Base-by-base conservation (phyloP, 768 basidiomycete genomes). In the Sporobolomyces phaffii region DNA sequence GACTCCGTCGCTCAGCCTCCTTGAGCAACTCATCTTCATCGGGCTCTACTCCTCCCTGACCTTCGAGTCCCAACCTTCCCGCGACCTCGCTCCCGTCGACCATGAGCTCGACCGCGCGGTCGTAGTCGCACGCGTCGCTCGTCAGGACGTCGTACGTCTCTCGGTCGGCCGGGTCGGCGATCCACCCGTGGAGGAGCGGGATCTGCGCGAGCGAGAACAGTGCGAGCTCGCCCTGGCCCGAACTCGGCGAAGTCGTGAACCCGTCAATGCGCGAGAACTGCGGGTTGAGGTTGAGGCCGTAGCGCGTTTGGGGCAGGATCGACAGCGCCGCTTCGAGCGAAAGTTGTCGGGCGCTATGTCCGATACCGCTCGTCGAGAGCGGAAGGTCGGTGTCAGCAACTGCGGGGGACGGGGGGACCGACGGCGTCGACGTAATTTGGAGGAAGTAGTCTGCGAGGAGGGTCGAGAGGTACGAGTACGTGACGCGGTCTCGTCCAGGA, bases 281-380 rank as follows among this genome's bases (percentile, higher is more conserved):
- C 1, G 91, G 90, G 73, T 96, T 91, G 49, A 96, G 80, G 75
- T 92, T 88, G 81, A 96, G 88, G 17, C 92, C 92, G 81, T 84
- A 87, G 68, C 86, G 87, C 10, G 87, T 90, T 60, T 82, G 77
- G 22, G 89, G 89, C 81, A 91, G 84, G 60, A 87, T 84, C 0
- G 86, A 85, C 6, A 91, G 80, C 0, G 88, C 89, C 18, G 86
- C 84, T 17, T 85, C 85, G 26, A 88, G 83, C 4, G 47, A 50
- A 1, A 64, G 38, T 45, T 53, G 49, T 3, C 31, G 20, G 9
- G 41, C 15, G n/a, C 13, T 17, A 28, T 51, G 8, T 7, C 17
- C 28, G 8, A 43, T 5, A 11, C 87, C 47, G 26, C 54, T 45
- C 5, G 41, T 40, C 5, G 54, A 20, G 10, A 38, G 22, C 26